These are phyloP conservation scores for Yamadazyma triangularis DNA, from an alignment of 1,139 yeast genomes.

Conservation along the genomic window DNA sequence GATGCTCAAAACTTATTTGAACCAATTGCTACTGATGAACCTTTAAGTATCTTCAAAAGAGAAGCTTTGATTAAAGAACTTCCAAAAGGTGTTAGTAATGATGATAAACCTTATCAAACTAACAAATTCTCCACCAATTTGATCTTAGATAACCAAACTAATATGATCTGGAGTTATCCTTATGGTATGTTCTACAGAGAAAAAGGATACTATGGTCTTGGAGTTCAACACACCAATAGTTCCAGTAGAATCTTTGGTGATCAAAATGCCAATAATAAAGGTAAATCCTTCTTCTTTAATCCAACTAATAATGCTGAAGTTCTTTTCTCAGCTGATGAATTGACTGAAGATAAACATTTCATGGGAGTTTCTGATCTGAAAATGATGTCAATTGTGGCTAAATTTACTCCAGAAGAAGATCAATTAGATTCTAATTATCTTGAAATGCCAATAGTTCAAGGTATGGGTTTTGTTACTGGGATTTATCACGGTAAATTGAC, in stretches of 20 bases:
- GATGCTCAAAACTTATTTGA: constrained; percentile 38
- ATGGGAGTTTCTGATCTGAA: constrained; percentile 48
- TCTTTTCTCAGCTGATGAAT: constrained; percentile 52
- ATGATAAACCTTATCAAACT: constrained; percentile 57
- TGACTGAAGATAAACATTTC: constrained; percentile 27
- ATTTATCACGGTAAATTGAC: constrained; percentile 54
- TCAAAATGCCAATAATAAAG: constrained; percentile 24
- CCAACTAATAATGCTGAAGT: constrained; percentile 52
- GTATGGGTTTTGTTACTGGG: constrained; percentile 77
- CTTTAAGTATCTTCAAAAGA: constrained; percentile 46
- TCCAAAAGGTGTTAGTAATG: constrained; percentile 45
- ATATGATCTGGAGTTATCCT: constrained; percentile 77
- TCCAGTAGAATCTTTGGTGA: constrained; percentile 66
- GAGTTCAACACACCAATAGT: constrained; percentile 59
- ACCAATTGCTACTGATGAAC: constrained; percentile 45
- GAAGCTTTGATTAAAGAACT: constrained; percentile 45
- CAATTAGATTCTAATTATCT: constrained; percentile 24
- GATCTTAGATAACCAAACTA: constrained; percentile 58
- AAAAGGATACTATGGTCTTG: constrained; percentile 51
- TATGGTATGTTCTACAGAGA: constrained; percentile 66
- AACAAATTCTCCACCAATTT: constrained; percentile 84
- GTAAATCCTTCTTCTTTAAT: constrained; percentile 43
- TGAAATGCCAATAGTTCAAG: constrained; percentile 51
- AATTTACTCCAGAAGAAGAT: constrained; percentile 29
- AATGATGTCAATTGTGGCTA: constrained; percentile 52